Evolutionary conservation across 768 basidiomycete species (phyloP), one percentile per base, ranked within the genome.

Genomic region (Lactifluus piperatus): DNA sequence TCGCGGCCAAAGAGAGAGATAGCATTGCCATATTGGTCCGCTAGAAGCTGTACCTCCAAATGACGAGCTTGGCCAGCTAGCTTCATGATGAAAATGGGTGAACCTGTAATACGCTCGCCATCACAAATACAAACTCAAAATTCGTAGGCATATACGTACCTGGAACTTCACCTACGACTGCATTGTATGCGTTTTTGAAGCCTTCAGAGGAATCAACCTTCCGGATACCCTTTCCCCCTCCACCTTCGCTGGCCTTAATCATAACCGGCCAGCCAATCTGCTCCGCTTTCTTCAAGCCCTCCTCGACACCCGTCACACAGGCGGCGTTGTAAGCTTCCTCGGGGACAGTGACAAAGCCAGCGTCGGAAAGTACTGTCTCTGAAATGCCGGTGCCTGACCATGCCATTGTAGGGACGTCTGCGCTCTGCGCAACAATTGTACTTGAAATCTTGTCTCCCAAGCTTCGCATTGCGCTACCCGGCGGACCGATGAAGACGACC

Each of bases 31-130:
- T 99, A 99, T 72, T 99, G 97, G 75, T 99, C 97, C 49, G 97
- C 97, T 37, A 99, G 84, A 37, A 99, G 83, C 72, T 99, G 97
- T 29, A 98, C 97, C 73, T 99, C 97, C 67, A 99, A 76, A 74
- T 99, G 97, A 63, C 97, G 89, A 46, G 97, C 97, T 66, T 92
- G 88, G 11, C 95, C 94, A 36, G 97, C 97, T 57, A 99, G 87
- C 77, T 98, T 98, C 97, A 99, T 99, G 76, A 99, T 90, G 75
- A 99, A 99, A 66, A 99, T 94, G 51, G 97, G 97, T 0, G 97
- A 98, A 44, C 97, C 97, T 84, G 63, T 18, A 37, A 51, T 16
- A 39, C 58, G 62, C 58, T 62, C 49, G 62, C 54, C n/a, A 54
- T 37, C 43, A 22, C 16, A 3, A n/a, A 16, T 20, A 56, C 34